phyloP scores from a whole-genome alignment of 2,329 filamentous ascomycete species.

The Cryoendolithus antarcticus region DNA sequence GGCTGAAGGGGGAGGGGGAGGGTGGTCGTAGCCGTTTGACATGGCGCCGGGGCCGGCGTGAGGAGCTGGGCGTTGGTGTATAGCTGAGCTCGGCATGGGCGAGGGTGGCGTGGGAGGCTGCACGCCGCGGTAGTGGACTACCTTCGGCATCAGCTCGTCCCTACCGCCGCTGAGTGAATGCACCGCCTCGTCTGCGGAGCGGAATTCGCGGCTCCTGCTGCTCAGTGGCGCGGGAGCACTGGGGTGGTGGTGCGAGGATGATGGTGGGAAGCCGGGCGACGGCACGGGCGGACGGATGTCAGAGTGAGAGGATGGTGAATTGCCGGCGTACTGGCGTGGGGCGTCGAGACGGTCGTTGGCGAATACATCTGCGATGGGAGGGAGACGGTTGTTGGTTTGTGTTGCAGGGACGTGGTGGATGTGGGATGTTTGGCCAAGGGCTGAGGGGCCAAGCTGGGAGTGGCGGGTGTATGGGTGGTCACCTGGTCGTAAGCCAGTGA shows the following conservation, averaged over 20 bases:
- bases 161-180: conserved; percentile 82
- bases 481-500: conserved; percentile 76
- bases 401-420: conserved; percentile 81
- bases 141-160: conserved; percentile 79
- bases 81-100: conserved; percentile 39
- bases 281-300: conserved; percentile 57
- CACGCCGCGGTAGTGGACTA: conserved; percentile 90
- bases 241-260: conserved; percentile 29
- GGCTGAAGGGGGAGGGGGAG: conserved; percentile 1
- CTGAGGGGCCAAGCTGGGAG: conserved; percentile 64
- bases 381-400: conserved; percentile 83
- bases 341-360: conserved; percentile 56
- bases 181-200: conserved; percentile 90
- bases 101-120: conserved; percentile 88
- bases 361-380: conserved; percentile 90
- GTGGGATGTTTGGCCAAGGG: conserved; percentile 71
- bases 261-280: conserved; percentile 62
- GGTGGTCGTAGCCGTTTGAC: conserved; percentile 3
- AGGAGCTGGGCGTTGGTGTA: no score
- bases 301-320: conserved; percentile 49
- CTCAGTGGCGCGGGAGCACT: conserved; percentile 39
- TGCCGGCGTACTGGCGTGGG: conserved; percentile 29
- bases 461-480: conserved; percentile 24
- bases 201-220: conserved; percentile 67
- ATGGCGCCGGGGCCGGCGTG: conserved; percentile 7